Evolutionary conservation across 2,329 filamentous ascomycete species (phyloP).

Genomic region (Penicillium corylophilum): DNA sequence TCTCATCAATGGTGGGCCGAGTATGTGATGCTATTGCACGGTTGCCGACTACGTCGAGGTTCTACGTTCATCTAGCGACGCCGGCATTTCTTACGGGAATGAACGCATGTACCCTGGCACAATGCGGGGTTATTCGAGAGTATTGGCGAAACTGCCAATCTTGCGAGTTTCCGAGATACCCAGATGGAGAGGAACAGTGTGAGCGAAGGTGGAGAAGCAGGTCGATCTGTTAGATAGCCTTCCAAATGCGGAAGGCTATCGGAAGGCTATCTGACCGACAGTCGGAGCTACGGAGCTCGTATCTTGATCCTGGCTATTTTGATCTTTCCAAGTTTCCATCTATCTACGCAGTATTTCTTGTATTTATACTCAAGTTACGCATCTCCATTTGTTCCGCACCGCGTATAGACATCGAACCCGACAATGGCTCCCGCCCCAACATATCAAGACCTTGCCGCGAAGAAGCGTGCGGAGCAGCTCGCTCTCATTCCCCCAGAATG

Average conservation of each 20-base stretch:
- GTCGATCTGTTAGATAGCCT: constrained; percentile 25
- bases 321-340: too few species aligned
- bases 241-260: constrained; percentile 26
- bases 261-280: too few species aligned
- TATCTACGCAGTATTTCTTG: not conserved
- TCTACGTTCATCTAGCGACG: constrained; percentile 43
- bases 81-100: constrained; percentile 41
- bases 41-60: constrained; percentile 34
- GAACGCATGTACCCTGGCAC: constrained; percentile 30
- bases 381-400: not conserved
- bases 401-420: constrained; percentile 1
- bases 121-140: constrained; percentile 36
- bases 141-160: constrained; percentile 43
- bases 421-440: constrained; percentile 6
- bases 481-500: not conserved
- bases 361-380: not conserved
- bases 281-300: too few species aligned
- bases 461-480: constrained; percentile 19
- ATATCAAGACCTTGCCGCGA: constrained; percentile 24
- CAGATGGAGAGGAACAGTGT: constrained; percentile 32
- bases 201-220: constrained; percentile 35
- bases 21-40: constrained; percentile 37
- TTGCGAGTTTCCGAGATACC: constrained; percentile 42
- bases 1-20: constrained; percentile 34
- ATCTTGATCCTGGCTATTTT: not conserved